Base-by-base conservation (phyloP, 345 rosid genomes). In the Jatropha curcas region DNA sequence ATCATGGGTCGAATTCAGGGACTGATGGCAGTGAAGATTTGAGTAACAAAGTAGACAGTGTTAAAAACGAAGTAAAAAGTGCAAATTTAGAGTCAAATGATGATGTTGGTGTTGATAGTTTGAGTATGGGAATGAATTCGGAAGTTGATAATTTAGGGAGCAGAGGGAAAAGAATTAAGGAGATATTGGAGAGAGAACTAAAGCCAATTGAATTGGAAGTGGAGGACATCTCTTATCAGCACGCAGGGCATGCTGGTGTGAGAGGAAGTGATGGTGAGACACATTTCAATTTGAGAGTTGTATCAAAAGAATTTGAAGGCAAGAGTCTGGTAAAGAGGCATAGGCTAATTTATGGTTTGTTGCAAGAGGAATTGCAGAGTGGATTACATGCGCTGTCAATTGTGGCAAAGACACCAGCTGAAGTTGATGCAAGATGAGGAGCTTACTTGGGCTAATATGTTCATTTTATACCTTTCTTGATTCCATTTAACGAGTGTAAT, bases 241-340 rank as follows among this genome's bases (percentile, higher is more conserved):
- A 95, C 74, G 92, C 97, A 0, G 98, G 98, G 65, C 99, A 95
- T 79, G 96, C 94, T 11, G 98, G 95, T 51, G 92, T 87, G 63
- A 80, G 85, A 80, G 98, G 92, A 30, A 87, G 84, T 43, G 90
- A 88, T 73, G 90, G 86, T 10, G 99, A 95, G 82, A 89, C 97
- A 0, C 99, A 95, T 84, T 95, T 91, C 78, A 91, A 92, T 62
- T 67, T 91, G 77, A 95, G 83, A 79, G 78, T 95, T 65, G 92
- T 95, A 4, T 95, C 96, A 0, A 71, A 87, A 48, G 92, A 86
- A 72, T 95, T 95, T 70, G 90, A 91, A 85, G 98, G 98, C 67
- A 89, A 88, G 90, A 95, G 90, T 80, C 79, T 89, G 82, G 90
- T 95, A 58, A 95, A 92, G 85, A 89, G 99, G 77, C 99, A 91